Percentiles rank a stretch among this genome's conserved stretches.
Conservation (phyloP, 805 yeast species). For the Soucietia sequanensis region DNA sequence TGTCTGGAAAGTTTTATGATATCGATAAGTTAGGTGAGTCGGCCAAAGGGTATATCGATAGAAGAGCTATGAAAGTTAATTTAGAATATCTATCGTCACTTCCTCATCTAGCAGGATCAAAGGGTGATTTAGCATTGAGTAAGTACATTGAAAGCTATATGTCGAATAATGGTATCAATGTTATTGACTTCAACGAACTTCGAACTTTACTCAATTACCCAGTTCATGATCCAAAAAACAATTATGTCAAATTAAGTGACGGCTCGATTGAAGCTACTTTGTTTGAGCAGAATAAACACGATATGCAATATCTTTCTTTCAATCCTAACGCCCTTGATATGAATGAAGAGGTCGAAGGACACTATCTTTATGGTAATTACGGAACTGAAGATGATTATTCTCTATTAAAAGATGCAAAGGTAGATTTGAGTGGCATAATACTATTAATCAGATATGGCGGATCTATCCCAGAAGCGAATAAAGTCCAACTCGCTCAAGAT, state of each 20-base stretch:
- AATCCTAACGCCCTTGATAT: constrained; percentile 61
- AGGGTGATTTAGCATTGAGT: constrained; percentile 76
- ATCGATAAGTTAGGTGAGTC: constrained; percentile 49
- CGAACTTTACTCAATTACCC: constrained; percentile 70
- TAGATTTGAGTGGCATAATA: constrained; percentile 49
- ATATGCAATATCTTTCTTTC: constrained; percentile 49
- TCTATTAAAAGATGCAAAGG: constrained; percentile 29
- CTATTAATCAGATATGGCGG: constrained; percentile 62
- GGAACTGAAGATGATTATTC: constrained; percentile 61
- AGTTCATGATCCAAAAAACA: constrained; percentile 20
- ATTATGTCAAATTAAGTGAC: constrained; percentile 30
- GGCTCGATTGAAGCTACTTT: constrained; percentile 39
- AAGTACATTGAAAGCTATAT: constrained; percentile 62
- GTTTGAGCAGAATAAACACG: constrained; percentile 27
- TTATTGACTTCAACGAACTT: constrained; percentile 50
- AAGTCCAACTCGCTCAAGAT: constrained; percentile 49
- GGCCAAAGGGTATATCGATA: constrained; percentile 51
- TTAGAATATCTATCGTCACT: constrained; percentile 71
- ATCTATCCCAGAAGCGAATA: constrained; percentile 33
- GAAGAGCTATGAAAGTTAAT: constrained; percentile 58
- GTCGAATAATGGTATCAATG: constrained; percentile 52
- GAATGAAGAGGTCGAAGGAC: constrained; percentile 54
- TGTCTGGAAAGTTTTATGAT: constrained; percentile 63
- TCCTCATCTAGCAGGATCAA: constrained; percentile 88
- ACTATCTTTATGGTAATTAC: constrained; percentile 60